Evolutionary conservation across 495 filamentous ascomycete species (phyloP).

Genomic region (Talaromyces trachyspermus): DNA sequence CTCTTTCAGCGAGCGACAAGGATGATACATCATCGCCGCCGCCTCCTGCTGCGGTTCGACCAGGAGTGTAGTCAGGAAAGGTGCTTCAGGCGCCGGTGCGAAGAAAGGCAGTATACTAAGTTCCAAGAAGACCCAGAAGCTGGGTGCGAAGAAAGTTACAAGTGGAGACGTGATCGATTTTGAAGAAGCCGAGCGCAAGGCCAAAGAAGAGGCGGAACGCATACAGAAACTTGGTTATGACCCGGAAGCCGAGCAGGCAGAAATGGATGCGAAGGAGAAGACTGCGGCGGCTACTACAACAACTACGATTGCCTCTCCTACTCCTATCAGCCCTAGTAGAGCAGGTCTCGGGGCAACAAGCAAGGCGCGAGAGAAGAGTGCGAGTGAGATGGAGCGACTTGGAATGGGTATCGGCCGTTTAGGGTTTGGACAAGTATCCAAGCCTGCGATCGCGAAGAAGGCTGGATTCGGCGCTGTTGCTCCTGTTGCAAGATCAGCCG

Average conservation of each 20-base stretch:
- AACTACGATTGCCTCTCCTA: conserved; percentile 53
- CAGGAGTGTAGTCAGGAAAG: conserved; percentile 73
- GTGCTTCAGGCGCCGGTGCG: conserved; percentile 46
- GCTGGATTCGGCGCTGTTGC: conserved; percentile 85
- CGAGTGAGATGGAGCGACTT: conserved; percentile 77
- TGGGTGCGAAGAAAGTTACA: conserved; percentile 87
- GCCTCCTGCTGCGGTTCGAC: conserved; percentile 56
- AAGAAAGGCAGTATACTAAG: conserved; percentile 80
- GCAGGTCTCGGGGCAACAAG: conserved; percentile 51
- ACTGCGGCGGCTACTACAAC: conserved; percentile 33
- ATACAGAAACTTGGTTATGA: conserved; percentile 98
- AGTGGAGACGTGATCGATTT: conserved; percentile 77
- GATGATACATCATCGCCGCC: conserved; percentile 31
- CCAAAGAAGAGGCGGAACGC: conserved; percentile 93
- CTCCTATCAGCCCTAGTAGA: conserved; percentile 61
- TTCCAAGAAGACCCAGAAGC: conserved; percentile 78
- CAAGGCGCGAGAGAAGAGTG: conserved; percentile 47
- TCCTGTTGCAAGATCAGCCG: conserved; percentile 50
- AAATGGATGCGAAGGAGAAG: conserved; percentile 46
- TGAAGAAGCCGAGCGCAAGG: conserved; percentile 92
- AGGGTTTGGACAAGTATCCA: conserved; percentile 81
- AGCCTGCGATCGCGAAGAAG: conserved; percentile 61
- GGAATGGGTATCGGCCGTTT: conserved; percentile 85
- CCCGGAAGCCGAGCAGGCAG: conserved; percentile 73
- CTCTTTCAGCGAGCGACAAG: conserved; percentile 58